These are phyloP conservation scores for Boehmeria nivea DNA, from an alignment of 306 rosid species.

Conservation along the genomic window DNA sequence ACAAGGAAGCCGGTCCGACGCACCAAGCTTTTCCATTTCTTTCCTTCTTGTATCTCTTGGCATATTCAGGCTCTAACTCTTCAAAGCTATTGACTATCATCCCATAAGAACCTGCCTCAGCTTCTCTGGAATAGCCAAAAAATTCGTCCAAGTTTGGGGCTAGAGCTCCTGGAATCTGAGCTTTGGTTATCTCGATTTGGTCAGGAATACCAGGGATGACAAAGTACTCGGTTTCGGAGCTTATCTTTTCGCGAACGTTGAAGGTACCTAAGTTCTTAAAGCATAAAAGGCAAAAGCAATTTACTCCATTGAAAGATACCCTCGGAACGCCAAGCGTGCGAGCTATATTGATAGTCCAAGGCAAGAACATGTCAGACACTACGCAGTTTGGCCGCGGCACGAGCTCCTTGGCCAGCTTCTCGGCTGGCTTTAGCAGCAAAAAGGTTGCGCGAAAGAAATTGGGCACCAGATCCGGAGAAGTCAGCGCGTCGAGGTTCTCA, in stretches of 20 bases:
- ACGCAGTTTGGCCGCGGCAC: conserved; percentile 51
- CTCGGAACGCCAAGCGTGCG: conserved; percentile 14
- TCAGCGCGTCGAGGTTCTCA: conserved; percentile 52
- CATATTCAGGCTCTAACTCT: conserved; percentile 41
- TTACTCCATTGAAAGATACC: conserved; percentile 4
- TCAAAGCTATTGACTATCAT: conserved; percentile 22
- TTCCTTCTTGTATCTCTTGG: conserved; percentile 33
- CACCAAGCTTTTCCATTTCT: conserved; percentile 48
- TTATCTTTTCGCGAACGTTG: not conserved
- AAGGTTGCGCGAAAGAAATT: conserved; percentile 23
- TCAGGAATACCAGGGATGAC: conserved; percentile 18
- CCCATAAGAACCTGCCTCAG: conserved; percentile 25
- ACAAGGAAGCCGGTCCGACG: conserved; percentile 30
- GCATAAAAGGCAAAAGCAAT: conserved; percentile 5
- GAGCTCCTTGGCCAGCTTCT: conserved; percentile 23
- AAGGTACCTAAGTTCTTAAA: not conserved
- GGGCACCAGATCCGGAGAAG: conserved; percentile 26
- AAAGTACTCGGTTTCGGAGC: conserved; percentile 8
- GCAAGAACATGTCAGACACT: conserved; percentile 46
- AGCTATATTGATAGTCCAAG: conserved; percentile 28
- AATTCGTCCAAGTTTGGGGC: not conserved
- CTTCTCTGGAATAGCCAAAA: not conserved
- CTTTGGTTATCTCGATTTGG: conserved; percentile 11
- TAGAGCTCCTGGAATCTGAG: not conserved
- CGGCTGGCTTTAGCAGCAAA: conserved; percentile 33